Conservation (phyloP, 768 basidiomycete species). For the Sporobolomyces phaffii region DNA sequence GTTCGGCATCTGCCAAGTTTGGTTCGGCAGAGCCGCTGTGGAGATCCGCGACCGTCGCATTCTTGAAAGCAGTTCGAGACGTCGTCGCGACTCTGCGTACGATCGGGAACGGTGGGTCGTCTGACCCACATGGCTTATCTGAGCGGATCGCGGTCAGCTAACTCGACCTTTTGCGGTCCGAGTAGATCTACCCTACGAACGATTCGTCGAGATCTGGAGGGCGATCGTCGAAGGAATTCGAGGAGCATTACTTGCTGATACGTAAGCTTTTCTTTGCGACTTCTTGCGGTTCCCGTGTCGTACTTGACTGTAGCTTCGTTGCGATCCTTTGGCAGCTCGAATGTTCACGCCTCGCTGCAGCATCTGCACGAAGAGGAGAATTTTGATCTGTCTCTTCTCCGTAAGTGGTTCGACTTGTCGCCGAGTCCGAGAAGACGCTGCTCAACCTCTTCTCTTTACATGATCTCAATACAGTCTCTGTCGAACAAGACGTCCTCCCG, state of each 20-base stretch:
- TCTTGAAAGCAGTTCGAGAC: constrained; percentile 58
- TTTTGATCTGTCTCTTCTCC: constrained; percentile 74
- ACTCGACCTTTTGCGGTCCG: too few relatives aligned
- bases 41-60: constrained; percentile 85
- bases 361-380: constrained; percentile 72
- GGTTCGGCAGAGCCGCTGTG: constrained; percentile 82
- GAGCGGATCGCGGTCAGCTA: neutral
- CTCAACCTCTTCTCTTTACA: too few relatives aligned
- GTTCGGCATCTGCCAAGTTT: constrained; percentile 78
- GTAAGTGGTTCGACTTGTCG: constrained; percentile 39
- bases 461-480: constrained; percentile 49
- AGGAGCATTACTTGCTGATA: constrained; percentile 76
- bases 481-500: constrained; percentile 75
- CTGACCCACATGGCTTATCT: neutral
- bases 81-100: neutral
- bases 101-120: neutral
- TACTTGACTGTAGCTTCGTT: neutral
- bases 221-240: constrained; percentile 73
- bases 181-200: constrained; percentile 52
- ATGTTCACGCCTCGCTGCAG: constrained; percentile 47
- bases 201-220: constrained; percentile 69
- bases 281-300: too few relatives aligned
- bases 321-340: constrained; percentile 53
- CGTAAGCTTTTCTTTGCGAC: too few relatives aligned
- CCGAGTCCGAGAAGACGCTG: neutral